Evolutionary conservation across 1,284 basidiomycete genomes (phyloP), one percentile per base, ranked within the genome.

Genomic region (Earliella scabrosa): DNA sequence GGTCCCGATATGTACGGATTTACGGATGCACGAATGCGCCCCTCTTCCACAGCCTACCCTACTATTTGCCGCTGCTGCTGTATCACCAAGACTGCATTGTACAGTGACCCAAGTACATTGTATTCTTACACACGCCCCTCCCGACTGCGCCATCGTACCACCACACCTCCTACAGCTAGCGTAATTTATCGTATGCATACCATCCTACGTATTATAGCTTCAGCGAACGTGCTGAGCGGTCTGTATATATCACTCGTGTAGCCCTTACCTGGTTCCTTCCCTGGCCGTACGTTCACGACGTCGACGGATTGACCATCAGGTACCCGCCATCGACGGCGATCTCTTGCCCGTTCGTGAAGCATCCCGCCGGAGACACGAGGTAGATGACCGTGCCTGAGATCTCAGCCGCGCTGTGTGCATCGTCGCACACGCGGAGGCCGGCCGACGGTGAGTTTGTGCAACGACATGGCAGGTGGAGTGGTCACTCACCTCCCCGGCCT

Each of bases 301-400:
- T 67, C 5, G 79, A 77, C 35, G 90, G 90, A 65, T 92, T 92
- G 27, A 90, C 87, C n/a, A 83, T 79, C 3, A 83, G 60, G 67
- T 81, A 89, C 1, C 90, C 88, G 27, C 90, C 90, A 64, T 92
- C 90, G 34, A 92, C 80, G 18, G 83, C 71, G 40, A 92, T 77
- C 63, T 91, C 86, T 65, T 90, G 87, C 9, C 90, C 90, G 61
- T 87, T 89, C 56, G 81, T 83, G 66, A 90, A 92, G 45, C 78
- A 81, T 27, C 87, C 89, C 3, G 87, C 87, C 20, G 76, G 80
- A 5, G 89, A 90, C 3, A 81, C 85, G 11, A 92, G 78, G 67
- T 89, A 92, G 9, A 92, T 77, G 1, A 77, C 88, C 6, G 88
- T 88, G 10, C 86, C 90, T 11, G 86, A 88, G 70, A 92, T 85